phyloP scores from a whole-genome alignment of 805 yeast species.

The Metschnikowia reukaufii region DNA sequence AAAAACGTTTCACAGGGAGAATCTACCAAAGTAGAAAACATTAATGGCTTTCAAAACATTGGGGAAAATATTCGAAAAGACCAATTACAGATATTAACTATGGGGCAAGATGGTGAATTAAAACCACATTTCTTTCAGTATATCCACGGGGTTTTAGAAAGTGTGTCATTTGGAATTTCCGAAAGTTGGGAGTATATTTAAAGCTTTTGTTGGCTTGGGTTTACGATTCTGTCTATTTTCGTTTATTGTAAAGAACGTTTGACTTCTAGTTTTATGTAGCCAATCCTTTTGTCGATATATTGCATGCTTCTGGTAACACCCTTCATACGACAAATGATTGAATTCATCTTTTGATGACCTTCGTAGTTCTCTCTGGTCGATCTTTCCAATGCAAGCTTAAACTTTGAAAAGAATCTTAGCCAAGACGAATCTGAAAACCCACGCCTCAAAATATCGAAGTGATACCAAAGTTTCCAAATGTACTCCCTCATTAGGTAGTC shows the following conservation, averaged over 20 bases:
- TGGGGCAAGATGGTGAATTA: background rate
- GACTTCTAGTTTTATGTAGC: background rate
- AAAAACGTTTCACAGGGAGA: background rate
- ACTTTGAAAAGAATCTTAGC: constrained; percentile 4
- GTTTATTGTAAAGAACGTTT: background rate
- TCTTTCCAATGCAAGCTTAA: background rate
- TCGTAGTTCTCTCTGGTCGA: constrained; percentile 5
- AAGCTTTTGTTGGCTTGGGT: background rate
- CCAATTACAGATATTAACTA: background rate
- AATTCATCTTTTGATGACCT: constrained; percentile 8
- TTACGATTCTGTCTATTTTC: background rate
- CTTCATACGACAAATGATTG: constrained; percentile 1
- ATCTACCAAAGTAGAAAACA: background rate
- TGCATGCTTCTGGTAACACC: background rate
- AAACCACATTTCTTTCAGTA: constrained; percentile 3
- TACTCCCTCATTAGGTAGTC: constrained; percentile 9
- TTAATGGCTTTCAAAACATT: background rate
- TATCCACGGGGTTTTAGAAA: background rate
- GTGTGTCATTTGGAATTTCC: background rate
- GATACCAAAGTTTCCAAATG: constrained; percentile 9
- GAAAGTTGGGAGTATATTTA: background rate
- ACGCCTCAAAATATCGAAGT: constrained; percentile 8
- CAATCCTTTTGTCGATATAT: background rate
- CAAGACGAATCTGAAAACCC: background rate
- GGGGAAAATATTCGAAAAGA: background rate